A percentile compares a stretch with the other conserved stretches of the same genome.
Conservation (phyloP, 257 asterid genomes). For the Cruciata laevipes region DNA sequence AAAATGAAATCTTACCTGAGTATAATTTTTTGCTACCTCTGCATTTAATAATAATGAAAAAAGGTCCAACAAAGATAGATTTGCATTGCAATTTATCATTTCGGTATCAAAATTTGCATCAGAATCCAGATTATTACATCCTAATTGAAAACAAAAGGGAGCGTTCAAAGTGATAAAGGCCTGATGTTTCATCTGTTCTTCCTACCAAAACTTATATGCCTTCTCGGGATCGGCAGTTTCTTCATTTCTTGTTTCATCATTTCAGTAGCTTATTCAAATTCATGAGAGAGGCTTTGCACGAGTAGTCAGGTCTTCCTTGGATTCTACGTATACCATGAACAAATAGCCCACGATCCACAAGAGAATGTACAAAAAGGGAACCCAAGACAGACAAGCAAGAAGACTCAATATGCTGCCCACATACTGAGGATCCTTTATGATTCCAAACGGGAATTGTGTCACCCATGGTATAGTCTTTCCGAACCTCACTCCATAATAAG, state of each 20-base stretch:
- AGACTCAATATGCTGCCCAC: slow-evolving; percentile 81
- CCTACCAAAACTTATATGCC: neutral
- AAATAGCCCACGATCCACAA: slow-evolving; percentile 69
- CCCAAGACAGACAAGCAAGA: slow-evolving; percentile 67
- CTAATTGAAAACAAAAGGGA: neutral
- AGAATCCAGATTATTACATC: neutral
- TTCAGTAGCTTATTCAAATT: slow-evolving; percentile 15
- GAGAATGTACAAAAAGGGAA: slow-evolving; percentile 48
- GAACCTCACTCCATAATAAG: slow-evolving; percentile 88
- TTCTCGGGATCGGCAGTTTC: neutral
- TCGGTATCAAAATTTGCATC: neutral
- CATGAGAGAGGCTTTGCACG: slow-evolving; percentile 66
- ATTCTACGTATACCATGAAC: slow-evolving; percentile 62
- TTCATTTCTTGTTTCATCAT: neutral
- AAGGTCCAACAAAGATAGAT: neutral
- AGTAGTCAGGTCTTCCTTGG: slow-evolving; percentile 64
- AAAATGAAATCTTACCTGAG: too few relatives aligned
- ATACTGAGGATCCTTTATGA: slow-evolving; percentile 82
- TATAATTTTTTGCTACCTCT: neutral
- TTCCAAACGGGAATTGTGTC: slow-evolving; percentile 81
- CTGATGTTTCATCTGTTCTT: neutral
- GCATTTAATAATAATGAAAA: neutral
- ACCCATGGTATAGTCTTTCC: slow-evolving; percentile 86
- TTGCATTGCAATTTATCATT: neutral
- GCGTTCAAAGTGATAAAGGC: neutral